Evolutionary conservation across 176 grass and related monocot species (phyloP).

Genomic region (Oryza rufipogon): DNA sequence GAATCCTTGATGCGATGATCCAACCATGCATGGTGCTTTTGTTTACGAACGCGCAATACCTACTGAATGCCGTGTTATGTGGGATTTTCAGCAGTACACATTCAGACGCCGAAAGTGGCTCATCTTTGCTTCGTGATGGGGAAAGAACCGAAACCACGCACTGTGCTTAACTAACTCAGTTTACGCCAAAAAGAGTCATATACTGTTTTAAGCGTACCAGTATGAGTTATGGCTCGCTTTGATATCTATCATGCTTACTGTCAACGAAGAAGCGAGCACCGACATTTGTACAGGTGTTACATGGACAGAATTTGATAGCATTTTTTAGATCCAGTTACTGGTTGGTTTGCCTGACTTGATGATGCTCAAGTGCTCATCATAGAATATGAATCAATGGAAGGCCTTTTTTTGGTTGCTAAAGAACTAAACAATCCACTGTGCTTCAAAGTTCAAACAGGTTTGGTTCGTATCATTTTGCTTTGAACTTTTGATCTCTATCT

Average conservation of each 20-base stretch:
- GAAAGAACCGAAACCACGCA: conserved; percentile 5
- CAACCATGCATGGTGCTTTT: not conserved
- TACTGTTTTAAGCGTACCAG: not conserved
- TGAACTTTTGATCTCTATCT: not conserved
- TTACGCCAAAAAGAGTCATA: conserved; percentile 13
- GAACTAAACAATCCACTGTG: not conserved
- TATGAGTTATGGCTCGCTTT: not conserved
- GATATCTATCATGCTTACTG: not conserved
- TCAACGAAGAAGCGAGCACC: conserved; percentile 9
- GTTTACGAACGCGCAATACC: not conserved
- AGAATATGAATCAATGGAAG: not conserved
- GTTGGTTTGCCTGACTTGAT: not conserved
- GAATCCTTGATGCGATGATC: not conserved
- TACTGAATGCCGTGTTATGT: not conserved
- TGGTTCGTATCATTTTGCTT: not conserved
- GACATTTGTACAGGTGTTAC: not conserved
- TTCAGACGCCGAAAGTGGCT: conserved; percentile 24
- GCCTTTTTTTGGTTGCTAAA: not conserved
- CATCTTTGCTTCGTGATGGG: conserved; percentile 15
- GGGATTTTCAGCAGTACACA: not conserved
- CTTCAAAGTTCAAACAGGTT: not conserved
- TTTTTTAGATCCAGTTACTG: not conserved
- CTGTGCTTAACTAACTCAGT: not conserved
- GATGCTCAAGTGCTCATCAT: not conserved
- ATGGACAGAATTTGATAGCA: not conserved